Evolutionary conservation across 495 filamentous ascomycete genomes (phyloP).

Genomic region (Aspergillus mulundensis): DNA sequence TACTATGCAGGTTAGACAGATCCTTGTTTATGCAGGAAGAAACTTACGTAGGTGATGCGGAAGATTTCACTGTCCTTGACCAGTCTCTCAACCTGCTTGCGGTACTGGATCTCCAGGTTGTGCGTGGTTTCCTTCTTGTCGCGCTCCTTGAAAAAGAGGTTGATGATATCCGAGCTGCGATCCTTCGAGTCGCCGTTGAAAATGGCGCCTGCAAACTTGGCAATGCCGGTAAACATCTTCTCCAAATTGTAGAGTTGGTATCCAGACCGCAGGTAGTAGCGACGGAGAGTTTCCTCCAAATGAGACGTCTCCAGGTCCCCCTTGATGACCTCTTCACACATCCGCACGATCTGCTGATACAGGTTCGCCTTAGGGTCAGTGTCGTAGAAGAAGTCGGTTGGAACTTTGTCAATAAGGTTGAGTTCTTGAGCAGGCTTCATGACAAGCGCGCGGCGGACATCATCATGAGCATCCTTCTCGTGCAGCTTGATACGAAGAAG

Average conservation of each 20-base stretch:
- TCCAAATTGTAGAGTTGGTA: slow-evolving; percentile 89
- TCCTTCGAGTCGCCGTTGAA: slow-evolving; percentile 81
- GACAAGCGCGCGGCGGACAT: slow-evolving; percentile 60
- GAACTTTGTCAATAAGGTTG: slow-evolving; percentile 67
- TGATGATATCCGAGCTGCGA: slow-evolving; percentile 79
- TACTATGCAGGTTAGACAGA: slow-evolving; percentile 34
- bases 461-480: slow-evolving; percentile 64
- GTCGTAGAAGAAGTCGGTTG: slow-evolving; percentile 79
- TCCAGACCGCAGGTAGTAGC: slow-evolving; percentile 81
- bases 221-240: slow-evolving; percentile 72
- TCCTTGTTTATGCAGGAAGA: neutral
- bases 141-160: slow-evolving; percentile 76
- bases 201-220: slow-evolving; percentile 69
- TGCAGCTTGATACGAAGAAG: slow-evolving; percentile 75
- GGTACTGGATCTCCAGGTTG: slow-evolving; percentile 76
- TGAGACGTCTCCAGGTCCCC: slow-evolving; percentile 72
- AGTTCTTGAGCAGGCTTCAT: slow-evolving; percentile 78
- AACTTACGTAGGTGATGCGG: slow-evolving; percentile 73
- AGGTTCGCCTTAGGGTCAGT: slow-evolving; percentile 57
- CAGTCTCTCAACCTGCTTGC: slow-evolving; percentile 80
- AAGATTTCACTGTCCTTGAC: slow-evolving; percentile 89
- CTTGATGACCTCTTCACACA: slow-evolving; percentile 65
- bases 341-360: slow-evolving; percentile 63
- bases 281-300: slow-evolving; percentile 84
- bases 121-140: slow-evolving; percentile 77